Evolutionary conservation across 345 rosid species (phyloP).

Genomic region (sweet orange (Citrus sinensis)): DNA sequence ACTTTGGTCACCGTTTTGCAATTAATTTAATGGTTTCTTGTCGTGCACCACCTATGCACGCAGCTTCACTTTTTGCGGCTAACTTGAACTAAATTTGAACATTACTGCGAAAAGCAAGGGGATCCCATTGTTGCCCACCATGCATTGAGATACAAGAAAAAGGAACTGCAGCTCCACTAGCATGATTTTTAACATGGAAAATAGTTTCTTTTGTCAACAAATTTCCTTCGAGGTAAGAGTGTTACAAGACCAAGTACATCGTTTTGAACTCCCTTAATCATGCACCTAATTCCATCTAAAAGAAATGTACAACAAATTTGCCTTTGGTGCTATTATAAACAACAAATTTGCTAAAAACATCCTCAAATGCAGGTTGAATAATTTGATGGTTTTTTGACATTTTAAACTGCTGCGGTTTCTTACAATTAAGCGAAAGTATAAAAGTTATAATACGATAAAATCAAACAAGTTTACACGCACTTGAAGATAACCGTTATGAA

Average conservation of each 20-base stretch:
- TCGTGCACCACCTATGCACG: conserved; percentile 7
- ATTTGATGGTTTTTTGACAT: too few relatives aligned
- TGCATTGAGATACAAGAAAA: background rate
- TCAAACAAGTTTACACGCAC: too few relatives aligned
- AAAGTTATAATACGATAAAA: too few relatives aligned
- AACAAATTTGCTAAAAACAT: too few relatives aligned
- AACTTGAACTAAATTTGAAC: background rate
- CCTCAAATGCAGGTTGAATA: too few relatives aligned
- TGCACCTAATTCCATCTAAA: background rate
- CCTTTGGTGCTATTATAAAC: too few relatives aligned
- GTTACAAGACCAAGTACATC: background rate
- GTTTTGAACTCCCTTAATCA: background rate
- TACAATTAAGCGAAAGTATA: too few relatives aligned
- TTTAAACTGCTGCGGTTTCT: fast-evolving
- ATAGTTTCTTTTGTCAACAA: background rate
- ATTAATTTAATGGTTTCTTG: conserved; percentile 19
- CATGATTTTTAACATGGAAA: background rate
- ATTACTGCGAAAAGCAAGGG: background rate
- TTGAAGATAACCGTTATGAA: too few relatives aligned
- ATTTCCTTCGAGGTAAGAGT: background rate
- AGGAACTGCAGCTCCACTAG: background rate
- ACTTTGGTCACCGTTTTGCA: background rate
- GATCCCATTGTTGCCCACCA: background rate
- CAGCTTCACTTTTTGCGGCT: background rate
- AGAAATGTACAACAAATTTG: background rate